Evolutionary conservation across 768 basidiomycete species (phyloP).

Genomic region (Boletellus sp.): DNA sequence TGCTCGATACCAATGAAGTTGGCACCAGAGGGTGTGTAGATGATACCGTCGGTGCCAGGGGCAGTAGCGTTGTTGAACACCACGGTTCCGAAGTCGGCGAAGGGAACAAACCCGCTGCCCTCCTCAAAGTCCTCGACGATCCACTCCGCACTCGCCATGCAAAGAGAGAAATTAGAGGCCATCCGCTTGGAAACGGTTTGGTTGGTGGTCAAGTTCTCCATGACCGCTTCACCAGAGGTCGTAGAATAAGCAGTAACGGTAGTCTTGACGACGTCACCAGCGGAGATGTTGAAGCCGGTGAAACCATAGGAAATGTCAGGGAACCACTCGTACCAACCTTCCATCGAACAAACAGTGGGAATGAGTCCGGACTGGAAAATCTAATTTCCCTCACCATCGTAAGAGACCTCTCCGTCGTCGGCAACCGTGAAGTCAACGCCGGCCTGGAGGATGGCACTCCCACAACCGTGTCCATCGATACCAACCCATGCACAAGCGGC

Average conservation of each 20-base stretch:
- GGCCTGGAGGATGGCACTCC: constrained; percentile 16
- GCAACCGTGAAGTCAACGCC: constrained; percentile 13
- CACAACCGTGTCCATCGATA: constrained; percentile 19
- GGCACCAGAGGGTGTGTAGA: constrained; percentile 11
- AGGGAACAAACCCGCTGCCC: not conserved
- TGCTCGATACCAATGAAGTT: constrained; percentile 12
- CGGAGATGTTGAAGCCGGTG: constrained; percentile 10
- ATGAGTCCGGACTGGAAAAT: not conserved
- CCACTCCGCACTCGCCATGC: constrained; percentile 19
- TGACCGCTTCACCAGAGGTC: constrained; percentile 14
- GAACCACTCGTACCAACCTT: constrained; percentile 25
- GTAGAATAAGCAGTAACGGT: constrained; percentile 17
- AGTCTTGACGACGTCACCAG: constrained; percentile 15
- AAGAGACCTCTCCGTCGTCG: not conserved
- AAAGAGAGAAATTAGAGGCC: constrained; percentile 17
- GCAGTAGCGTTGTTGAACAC: constrained; percentile 13
- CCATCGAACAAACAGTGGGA: not conserved
- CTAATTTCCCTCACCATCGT: constrained; percentile 7
- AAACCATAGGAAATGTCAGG: constrained; percentile 15
- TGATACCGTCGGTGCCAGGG: not conserved
- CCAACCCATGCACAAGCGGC: constrained; percentile 24
- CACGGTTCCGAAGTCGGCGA: constrained; percentile 22
- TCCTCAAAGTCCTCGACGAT: constrained; percentile 21
- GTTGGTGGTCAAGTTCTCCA: constrained; percentile 20
- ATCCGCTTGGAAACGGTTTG: constrained; percentile 3